A percentile compares a stretch with the other conserved stretches of the same genome.
Evolutionary conservation across 305 asterid species (phyloP).

Genomic region (Fraxinus angustifolia): DNA sequence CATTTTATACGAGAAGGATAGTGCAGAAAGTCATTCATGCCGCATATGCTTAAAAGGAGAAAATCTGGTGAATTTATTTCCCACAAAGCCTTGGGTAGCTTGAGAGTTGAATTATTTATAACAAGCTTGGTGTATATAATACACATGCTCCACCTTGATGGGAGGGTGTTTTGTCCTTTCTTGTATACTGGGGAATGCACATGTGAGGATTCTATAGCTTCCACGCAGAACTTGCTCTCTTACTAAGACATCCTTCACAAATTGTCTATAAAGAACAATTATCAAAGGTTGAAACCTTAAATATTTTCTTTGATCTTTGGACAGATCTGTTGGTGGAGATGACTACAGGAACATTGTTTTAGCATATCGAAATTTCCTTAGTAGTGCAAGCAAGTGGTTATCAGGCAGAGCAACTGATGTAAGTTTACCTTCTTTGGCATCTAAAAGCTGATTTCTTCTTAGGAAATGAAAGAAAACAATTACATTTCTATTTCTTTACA

Average conservation of each 20-base stretch:
- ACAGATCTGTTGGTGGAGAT: constrained; percentile 39
- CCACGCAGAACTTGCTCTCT: not conserved
- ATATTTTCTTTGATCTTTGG: constrained; percentile 21
- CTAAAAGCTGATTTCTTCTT: constrained; percentile 13
- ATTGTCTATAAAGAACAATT: not conserved
- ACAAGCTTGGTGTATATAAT: not conserved
- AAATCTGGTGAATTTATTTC: not conserved
- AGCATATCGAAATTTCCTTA: constrained; percentile 64
- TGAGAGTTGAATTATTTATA: not conserved
- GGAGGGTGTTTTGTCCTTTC: not conserved
- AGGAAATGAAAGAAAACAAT: not conserved
- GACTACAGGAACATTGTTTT: constrained; percentile 34
- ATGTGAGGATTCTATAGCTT: not conserved
- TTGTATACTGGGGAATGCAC: not conserved
- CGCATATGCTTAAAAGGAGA: not conserved
- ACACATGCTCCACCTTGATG: not conserved
- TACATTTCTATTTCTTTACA: not conserved
- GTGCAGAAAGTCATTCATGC: not conserved
- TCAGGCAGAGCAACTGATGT: constrained; percentile 87
- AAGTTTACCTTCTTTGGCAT: constrained; percentile 29
- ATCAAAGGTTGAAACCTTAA: constrained; percentile 13
- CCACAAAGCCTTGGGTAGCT: not conserved
- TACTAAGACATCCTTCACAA: not conserved
- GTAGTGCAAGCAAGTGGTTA: constrained; percentile 70
- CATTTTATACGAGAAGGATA: not conserved